These are phyloP conservation scores for Trifolium subterraneum DNA, from an alignment of 306 rosid genomes.

Conservation along the genomic window DNA sequence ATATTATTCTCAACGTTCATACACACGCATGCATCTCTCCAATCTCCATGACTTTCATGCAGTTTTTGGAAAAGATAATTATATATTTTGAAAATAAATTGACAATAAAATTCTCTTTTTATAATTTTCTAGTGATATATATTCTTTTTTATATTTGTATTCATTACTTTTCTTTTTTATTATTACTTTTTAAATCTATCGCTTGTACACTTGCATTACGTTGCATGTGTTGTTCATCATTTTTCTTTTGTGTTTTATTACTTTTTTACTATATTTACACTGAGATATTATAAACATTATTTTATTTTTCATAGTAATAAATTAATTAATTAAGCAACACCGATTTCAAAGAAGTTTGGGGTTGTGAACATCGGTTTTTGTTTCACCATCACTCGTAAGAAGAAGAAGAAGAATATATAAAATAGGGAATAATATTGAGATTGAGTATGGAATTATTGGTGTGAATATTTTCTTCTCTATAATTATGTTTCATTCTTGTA, in stretches of 20 bases:
- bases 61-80: not conserved
- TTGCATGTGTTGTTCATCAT: slow-evolving; percentile 10
- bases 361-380: too few relatives aligned
- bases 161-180: not conserved
- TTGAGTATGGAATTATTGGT: too few relatives aligned
- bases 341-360: too few relatives aligned
- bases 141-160: not conserved
- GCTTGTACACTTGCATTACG: not conserved
- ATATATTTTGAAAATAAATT: not conserved
- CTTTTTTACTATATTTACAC: slow-evolving; percentile 16
- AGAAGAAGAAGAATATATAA: too few relatives aligned
- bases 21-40: too few relatives aligned
- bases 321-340: too few relatives aligned
- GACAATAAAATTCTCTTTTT: not conserved
- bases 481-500: too few relatives aligned
- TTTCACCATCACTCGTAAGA: too few relatives aligned
- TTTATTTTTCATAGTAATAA: too few relatives aligned
- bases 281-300: not conserved
- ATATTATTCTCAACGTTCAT: too few relatives aligned
- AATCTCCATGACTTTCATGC: not conserved
- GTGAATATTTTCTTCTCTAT: too few relatives aligned
- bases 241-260: not conserved
- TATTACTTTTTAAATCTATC: not conserved
- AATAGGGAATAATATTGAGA: too few relatives aligned
- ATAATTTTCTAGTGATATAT: not conserved